These are phyloP conservation scores for Microdochium paspali DNA, from an alignment of 2,329 filamentous ascomycete species.

Conservation along the genomic window DNA sequence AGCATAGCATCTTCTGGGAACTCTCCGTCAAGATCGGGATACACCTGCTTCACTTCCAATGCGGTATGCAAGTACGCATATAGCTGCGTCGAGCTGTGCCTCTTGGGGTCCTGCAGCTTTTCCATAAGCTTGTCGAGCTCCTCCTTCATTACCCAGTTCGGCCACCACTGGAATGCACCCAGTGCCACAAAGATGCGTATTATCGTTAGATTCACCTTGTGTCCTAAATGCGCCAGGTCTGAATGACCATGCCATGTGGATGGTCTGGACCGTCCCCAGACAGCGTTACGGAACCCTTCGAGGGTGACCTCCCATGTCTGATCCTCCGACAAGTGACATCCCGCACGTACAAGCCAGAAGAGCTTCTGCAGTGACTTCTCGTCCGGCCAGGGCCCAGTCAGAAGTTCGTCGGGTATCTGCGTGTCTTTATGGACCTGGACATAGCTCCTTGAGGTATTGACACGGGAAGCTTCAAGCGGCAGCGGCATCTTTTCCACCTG, in stretches of 20 bases:
- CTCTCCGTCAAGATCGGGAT: too few relatives aligned
- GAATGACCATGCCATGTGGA: too few relatives aligned
- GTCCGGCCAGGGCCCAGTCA: constrained; percentile 29
- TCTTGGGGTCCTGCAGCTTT: not conserved
- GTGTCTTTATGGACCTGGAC: constrained; percentile 27
- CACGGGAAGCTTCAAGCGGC: constrained; percentile 8
- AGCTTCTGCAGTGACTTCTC: constrained; percentile 27
- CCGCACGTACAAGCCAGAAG: constrained; percentile 34
- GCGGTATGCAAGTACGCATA: too few relatives aligned
- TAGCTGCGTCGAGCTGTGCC: not conserved
- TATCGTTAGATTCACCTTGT: too few relatives aligned
- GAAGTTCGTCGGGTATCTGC: constrained; percentile 27
- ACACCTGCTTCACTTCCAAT: too few relatives aligned
- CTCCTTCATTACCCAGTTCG: not conserved
- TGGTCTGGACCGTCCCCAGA: constrained; percentile 2
- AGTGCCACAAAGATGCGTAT: not conserved
- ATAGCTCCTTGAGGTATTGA: constrained; percentile 5
- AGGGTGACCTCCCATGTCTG: constrained; percentile 32
- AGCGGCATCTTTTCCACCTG: constrained; percentile 4
- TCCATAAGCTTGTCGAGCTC: constrained; percentile 1
- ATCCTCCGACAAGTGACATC: constrained; percentile 19
- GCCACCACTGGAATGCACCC: constrained; percentile 2
- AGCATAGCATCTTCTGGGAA: too few relatives aligned
- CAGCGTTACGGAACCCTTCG: constrained; percentile 24
- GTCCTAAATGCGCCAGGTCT: too few relatives aligned